Percentiles rank a stretch among this genome's conserved stretches.
Evolutionary conservation across 345 rosid species (phyloP).

Genomic region (Eucalyptus tenuipes): DNA sequence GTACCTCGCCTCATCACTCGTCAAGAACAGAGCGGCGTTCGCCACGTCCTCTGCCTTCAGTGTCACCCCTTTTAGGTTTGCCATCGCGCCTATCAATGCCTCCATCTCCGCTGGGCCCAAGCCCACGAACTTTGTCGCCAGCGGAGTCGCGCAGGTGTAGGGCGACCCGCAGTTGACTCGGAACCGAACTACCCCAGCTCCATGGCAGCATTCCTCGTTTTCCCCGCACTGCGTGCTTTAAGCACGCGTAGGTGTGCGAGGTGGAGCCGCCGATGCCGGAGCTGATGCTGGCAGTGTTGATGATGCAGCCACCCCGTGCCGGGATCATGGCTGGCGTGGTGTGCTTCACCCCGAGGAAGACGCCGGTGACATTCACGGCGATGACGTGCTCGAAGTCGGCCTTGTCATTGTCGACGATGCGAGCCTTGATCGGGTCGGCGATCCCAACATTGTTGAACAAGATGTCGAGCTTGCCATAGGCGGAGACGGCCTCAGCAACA

Average conservation of each 20-base stretch:
- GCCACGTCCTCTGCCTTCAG: constrained; percentile 31
- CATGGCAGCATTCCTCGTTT: constrained; percentile 21
- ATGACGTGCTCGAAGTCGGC: constrained; percentile 21
- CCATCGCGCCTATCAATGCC: background rate
- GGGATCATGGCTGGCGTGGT: constrained; percentile 23
- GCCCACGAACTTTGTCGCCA: constrained; percentile 16
- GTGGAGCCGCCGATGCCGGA: background rate
- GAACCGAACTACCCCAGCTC: constrained; percentile 40
- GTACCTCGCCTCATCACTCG: constrained; percentile 34
- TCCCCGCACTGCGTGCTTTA: constrained; percentile 33
- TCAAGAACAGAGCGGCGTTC: constrained; percentile 28
- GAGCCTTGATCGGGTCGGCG: background rate
- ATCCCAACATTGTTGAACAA: constrained; percentile 34
- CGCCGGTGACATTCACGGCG: constrained; percentile 7
- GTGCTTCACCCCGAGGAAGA: constrained; percentile 31
- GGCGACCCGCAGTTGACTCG: constrained; percentile 39
- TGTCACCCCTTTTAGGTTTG: constrained; percentile 20
- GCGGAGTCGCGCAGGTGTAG: constrained; percentile 17
- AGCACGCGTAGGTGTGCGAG: constrained; percentile 22
- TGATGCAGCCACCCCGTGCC: constrained; percentile 6
- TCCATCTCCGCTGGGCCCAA: constrained; percentile 5
- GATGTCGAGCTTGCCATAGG: constrained; percentile 19
- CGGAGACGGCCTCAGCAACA: constrained; percentile 5
- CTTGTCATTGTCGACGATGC: constrained; percentile 17
- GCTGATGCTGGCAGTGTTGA: constrained; percentile 17